Percentiles rank a stretch among this genome's conserved stretches.
Evolutionary conservation across 2,329 filamentous ascomycete genomes (phyloP).

Genomic region (Aspergillus intermedius): DNA sequence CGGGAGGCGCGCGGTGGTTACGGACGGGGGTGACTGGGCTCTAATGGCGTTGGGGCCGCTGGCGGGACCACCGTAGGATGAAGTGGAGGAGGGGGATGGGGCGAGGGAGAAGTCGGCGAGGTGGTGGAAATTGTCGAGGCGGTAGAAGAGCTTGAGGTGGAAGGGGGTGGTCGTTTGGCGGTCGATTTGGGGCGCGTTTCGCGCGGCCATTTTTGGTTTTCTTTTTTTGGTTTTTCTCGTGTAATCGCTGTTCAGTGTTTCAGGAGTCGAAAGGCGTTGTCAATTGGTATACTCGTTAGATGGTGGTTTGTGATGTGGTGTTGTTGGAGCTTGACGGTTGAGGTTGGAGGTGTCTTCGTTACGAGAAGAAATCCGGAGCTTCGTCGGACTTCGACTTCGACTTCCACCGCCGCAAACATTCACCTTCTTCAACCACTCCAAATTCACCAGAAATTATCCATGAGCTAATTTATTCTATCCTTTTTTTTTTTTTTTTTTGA

Average conservation of each 20-base stretch:
- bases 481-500: not conserved
- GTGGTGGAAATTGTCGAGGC: constrained; percentile 62
- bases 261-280: too few species aligned
- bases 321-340: not conserved
- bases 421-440: too few species aligned
- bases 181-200: constrained; percentile 47
- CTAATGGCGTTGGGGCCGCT: constrained; percentile 38
- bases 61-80: constrained; percentile 17
- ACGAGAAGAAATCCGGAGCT: too few species aligned
- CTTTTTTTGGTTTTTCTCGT: too few species aligned
- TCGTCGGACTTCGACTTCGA: too few species aligned
- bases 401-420: too few species aligned
- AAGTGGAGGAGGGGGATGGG: constrained; percentile 15
- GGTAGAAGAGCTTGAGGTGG: constrained; percentile 78
- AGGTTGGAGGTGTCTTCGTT: too few species aligned
- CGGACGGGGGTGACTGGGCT: constrained; percentile 47
- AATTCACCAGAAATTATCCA: too few species aligned
- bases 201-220: constrained; percentile 16
- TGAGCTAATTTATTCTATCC: too few species aligned
- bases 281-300: too few species aligned
- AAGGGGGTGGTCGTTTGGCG: constrained; percentile 71
- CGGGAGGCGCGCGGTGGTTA: constrained; percentile 51
- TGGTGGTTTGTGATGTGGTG: too few species aligned
- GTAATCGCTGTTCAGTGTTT: not conserved
- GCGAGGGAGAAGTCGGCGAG: constrained; percentile 36